Evolutionary conservation across 768 basidiomycete species (phyloP).

Genomic region (Chalciporus pseudorubinellus): DNA sequence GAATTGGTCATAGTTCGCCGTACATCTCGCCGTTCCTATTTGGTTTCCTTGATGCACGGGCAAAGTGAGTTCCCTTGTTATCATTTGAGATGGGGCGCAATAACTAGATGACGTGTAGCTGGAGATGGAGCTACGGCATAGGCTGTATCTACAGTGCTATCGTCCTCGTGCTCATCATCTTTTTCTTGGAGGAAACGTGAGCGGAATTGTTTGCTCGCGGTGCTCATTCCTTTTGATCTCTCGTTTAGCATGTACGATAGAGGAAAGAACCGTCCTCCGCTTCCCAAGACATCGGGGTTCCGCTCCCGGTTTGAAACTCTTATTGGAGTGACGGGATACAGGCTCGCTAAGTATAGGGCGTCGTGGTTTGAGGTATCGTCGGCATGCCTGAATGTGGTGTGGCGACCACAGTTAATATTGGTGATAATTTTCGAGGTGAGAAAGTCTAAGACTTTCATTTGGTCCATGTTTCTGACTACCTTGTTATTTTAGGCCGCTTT

Average conservation of each 20-base stretch:
- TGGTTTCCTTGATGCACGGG: constrained; percentile 28
- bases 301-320: constrained; percentile 45
- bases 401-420: constrained; percentile 48
- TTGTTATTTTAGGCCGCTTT: constrained; percentile 32
- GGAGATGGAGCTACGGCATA: constrained; percentile 54
- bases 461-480: background rate
- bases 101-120: constrained; percentile 26
- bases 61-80: constrained; percentile 16
- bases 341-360: constrained; percentile 45
- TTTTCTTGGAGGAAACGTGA: constrained; percentile 53
- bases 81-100: too few species aligned
- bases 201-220: constrained; percentile 1
- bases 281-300: constrained; percentile 29
- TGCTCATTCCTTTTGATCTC: background rate
- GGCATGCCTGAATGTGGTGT: constrained; percentile 40
- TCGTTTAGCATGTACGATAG: constrained; percentile 47
- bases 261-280: constrained; percentile 33
- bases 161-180: constrained; percentile 44
- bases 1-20: constrained; percentile 23
- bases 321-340: constrained; percentile 45
- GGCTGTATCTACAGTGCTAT: constrained; percentile 46
- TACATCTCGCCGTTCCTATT: constrained; percentile 32
- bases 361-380: constrained; percentile 36
- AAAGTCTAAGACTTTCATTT: background rate
- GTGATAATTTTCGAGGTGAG: constrained; percentile 40